Base-by-base conservation (phyloP, 2,329 filamentous ascomycete species). In the Beauveria rudraprayagi region DNA sequence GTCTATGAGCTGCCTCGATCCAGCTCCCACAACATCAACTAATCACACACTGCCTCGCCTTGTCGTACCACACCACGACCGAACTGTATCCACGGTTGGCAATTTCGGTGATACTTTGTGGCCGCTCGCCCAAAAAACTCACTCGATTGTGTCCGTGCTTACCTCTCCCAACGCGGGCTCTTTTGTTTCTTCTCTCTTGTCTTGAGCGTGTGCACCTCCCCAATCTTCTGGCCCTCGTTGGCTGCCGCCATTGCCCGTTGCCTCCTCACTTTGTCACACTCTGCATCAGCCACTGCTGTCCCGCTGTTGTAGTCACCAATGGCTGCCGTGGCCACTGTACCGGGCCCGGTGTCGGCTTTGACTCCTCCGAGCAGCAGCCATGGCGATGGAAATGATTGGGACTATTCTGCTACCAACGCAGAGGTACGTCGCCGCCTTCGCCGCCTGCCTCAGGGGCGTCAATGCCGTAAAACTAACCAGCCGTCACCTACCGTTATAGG, bases 271-370 rank as follows among this genome's bases (percentile, higher is more conserved):
- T 22, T 34, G 16, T 51, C 14, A n/a, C 41, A 34, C n/a, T 47
- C 34, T 24, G 41, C 34, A 30, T 48, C 24, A 53, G 40, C 48
- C 57, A 51, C 48, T 22, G 19, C 22, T 11, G 16, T 48, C 50
- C 57, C 37, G 61, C 64, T 16, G 16, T 19, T 59, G 17, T 50
- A 28, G 57, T 63, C 64, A 59, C 64, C 62, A 64, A 84, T 83
- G 82, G 77, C 81, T 67, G 76, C 79, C 69, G 77, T 84, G 71
- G 80, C 81, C 66, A 73, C 80, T 66, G 75, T 74, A 66, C 77
- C 78, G 63, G 77, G 77, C 64, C 75, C 78, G 56, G 75, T 78
- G 63, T 76, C 78, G 60, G 73, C 75, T 51, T 71, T 83, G 63
- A 78, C 77, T 63, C 77, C 79, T 61, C 76, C 80, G 17, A 75